These are phyloP conservation scores for Ogataea pini DNA, from an alignment of 805 yeast species.

Conservation along the genomic window DNA sequence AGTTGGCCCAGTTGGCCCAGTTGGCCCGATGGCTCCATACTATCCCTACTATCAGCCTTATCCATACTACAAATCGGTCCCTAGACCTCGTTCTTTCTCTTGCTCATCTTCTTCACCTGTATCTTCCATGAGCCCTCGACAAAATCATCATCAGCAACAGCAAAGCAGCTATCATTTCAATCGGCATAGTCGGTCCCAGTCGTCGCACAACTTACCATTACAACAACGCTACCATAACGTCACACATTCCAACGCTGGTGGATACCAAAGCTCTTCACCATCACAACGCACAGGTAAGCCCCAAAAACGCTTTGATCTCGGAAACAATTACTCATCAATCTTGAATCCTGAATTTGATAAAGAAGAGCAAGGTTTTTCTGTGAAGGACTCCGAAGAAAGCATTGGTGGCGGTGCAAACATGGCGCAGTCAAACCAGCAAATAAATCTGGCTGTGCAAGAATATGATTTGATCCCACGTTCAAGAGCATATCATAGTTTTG, in stretches of 20 bases:
- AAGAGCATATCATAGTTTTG: not conserved
- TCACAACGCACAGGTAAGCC: not conserved
- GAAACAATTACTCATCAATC: conserved; percentile 31
- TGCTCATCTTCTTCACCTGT: conserved; percentile 8
- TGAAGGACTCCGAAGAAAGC: not conserved
- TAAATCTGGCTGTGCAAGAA: not conserved
- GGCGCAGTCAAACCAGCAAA: not conserved
- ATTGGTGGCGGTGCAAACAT: conserved; percentile 1
- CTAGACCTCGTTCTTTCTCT: conserved; percentile 9
- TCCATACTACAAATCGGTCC: conserved; percentile 10
- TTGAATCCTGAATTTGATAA: conserved; percentile 27
- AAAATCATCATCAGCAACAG: conserved; percentile 6
- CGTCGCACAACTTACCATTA: not conserved
- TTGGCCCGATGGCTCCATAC: conserved; percentile 8
- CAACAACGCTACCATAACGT: conserved; percentile 3
- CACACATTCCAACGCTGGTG: not conserved
- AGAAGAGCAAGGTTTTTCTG: conserved; percentile 2
- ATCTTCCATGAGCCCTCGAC: conserved; percentile 8
- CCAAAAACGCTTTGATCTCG: conserved; percentile 19
- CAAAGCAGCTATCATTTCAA: not conserved
- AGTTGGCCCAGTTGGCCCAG: not conserved
- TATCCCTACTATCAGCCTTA: conserved; percentile 16
- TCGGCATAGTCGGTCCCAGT: conserved; percentile 8
- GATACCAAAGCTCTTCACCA: not conserved
- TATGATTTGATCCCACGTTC: not conserved